phyloP scores from a whole-genome alignment of 2,329 filamentous ascomycete species.

The Aspergillus proliferans region DNA sequence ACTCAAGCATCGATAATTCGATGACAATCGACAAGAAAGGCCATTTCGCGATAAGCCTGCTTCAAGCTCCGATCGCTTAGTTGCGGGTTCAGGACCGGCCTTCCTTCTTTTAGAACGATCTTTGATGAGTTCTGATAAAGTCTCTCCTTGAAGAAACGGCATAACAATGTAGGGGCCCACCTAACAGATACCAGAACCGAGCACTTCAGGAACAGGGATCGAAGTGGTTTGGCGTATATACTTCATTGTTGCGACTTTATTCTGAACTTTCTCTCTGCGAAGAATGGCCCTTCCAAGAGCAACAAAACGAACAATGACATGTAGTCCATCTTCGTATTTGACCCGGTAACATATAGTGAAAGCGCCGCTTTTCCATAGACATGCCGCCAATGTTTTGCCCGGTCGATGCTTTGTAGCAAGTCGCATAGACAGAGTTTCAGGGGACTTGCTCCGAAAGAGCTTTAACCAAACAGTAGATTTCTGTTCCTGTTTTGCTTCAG shows the following conservation, averaged over 20 bases:
- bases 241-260: constrained; percentile 9
- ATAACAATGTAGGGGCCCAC: constrained; percentile 21
- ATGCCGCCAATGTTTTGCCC: constrained; percentile 13
- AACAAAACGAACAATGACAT: constrained; percentile 22
- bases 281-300: constrained; percentile 13
- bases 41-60: constrained; percentile 18
- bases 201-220: constrained; percentile 10
- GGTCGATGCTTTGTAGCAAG: constrained; percentile 17
- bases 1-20: constrained; percentile 19
- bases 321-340: constrained; percentile 18
- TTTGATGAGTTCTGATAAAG: constrained; percentile 16
- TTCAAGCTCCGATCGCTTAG: constrained; percentile 9
- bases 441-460: constrained; percentile 14
- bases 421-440: constrained; percentile 18
- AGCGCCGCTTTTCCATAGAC: constrained; percentile 18
- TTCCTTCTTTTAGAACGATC: constrained; percentile 11
- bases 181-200: constrained; percentile 14
- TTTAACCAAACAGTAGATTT: constrained; percentile 19
- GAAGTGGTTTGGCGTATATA: constrained; percentile 3
- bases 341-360: constrained; percentile 29
- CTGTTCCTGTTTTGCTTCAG: constrained; percentile 15
- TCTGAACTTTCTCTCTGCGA: constrained; percentile 18
- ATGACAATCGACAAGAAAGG: constrained; percentile 15
- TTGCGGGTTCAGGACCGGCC: constrained; percentile 12
- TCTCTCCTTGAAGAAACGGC: constrained; percentile 19